A percentile compares a stretch with the other conserved stretches of the same genome.
Evolutionary conservation across 2,329 filamentous ascomycete genomes (phyloP).

Genomic region (Fusarium tanahbumbuense): DNA sequence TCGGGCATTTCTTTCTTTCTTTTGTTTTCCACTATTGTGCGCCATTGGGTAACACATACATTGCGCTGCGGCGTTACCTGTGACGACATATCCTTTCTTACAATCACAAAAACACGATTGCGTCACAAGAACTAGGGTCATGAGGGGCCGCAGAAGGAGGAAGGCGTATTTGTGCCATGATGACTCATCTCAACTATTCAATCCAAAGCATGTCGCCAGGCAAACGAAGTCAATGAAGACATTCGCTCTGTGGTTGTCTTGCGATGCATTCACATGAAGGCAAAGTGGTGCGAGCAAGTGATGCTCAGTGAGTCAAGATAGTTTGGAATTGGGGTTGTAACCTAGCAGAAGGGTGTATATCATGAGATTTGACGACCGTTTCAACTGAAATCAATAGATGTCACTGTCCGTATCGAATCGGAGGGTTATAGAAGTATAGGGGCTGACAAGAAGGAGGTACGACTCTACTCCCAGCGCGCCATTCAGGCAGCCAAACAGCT

Average conservation of each 20-base stretch:
- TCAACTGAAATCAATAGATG: constrained; percentile 35
- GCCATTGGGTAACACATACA: constrained; percentile 44
- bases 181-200: constrained; percentile 24
- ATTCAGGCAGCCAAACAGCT: constrained; percentile 37
- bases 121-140: constrained; percentile 21
- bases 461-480: constrained; percentile 24
- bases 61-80: constrained; percentile 34
- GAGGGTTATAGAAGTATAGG: constrained; percentile 34
- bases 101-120: constrained; percentile 30
- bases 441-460: constrained; percentile 21
- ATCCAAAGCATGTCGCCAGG: constrained; percentile 29
- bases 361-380: constrained; percentile 39
- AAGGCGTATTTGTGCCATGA: constrained; percentile 20
- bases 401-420: constrained; percentile 18
- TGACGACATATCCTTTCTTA: constrained; percentile 24
- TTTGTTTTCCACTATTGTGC: constrained; percentile 38
- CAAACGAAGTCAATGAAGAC: constrained; percentile 37
- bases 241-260: constrained; percentile 27
- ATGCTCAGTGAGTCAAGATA: constrained; percentile 27
- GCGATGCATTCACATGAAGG: constrained; percentile 27
- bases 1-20: constrained; percentile 31
- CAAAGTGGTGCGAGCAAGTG: constrained; percentile 33
- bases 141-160: constrained; percentile 19
- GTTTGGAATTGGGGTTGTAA: constrained; percentile 29
- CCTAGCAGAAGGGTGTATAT: constrained; percentile 39